Percentiles rank a stretch among this genome's conserved stretches.
Evolutionary conservation across 2,329 filamentous ascomycete genomes (phyloP).

Genomic region (Aspergillus tubingensis): DNA sequence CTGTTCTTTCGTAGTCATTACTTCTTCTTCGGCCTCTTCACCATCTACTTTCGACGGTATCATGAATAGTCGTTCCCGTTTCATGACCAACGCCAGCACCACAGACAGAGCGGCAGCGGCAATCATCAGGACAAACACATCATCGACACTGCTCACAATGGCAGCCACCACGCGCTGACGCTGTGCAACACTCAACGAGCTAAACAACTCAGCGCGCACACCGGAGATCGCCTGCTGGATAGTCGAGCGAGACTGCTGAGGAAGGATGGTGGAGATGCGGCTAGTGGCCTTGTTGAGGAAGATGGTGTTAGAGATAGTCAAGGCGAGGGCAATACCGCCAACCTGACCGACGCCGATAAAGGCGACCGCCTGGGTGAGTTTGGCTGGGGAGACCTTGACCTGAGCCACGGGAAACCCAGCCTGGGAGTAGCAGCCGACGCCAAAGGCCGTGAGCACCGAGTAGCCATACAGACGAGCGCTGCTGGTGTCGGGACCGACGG

Average conservation of each 20-base stretch:
- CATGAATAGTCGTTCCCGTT: slow-evolving; percentile 1
- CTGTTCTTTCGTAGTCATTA: too few relatives aligned
- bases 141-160: background rate
- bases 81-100: background rate
- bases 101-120: background rate
- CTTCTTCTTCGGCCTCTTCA: too few relatives aligned
- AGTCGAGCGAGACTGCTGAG: background rate
- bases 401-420: slow-evolving; percentile 24
- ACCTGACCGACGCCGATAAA: slow-evolving; percentile 4
- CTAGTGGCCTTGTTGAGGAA: background rate
- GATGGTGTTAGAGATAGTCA: background rate
- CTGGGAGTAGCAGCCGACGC: slow-evolving; percentile 21
- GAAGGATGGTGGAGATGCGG: background rate
- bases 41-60: too few relatives aligned
- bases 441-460: slow-evolving; percentile 27
- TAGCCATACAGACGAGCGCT: slow-evolving; percentile 28
- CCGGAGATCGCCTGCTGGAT: slow-evolving; percentile 1
- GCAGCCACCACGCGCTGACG: background rate
- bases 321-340: background rate
- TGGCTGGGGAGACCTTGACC: background rate
- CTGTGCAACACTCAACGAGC: background rate
- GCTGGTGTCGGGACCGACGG: slow-evolving; percentile 20
- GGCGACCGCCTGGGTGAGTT: background rate
- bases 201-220: background rate
- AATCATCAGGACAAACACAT: background rate